Evolutionary conservation across 495 filamentous ascomycete species (phyloP).

Genomic region (Aspergillus nidulans): DNA sequence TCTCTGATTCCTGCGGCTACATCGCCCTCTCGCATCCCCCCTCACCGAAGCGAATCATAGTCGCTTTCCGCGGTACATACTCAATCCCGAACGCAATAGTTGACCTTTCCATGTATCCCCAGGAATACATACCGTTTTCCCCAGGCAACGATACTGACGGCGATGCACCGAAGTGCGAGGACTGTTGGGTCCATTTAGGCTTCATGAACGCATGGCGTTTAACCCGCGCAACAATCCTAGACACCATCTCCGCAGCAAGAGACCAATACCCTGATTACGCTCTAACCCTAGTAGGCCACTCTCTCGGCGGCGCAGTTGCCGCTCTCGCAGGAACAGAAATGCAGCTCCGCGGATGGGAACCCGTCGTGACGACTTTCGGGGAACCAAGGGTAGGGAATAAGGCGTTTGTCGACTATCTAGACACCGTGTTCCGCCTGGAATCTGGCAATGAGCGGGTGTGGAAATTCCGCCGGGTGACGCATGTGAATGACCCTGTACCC

Average conservation of each 20-base stretch:
- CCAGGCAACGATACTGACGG: constrained; percentile 25
- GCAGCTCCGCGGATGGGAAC: constrained; percentile 60
- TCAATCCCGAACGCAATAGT: constrained; percentile 84
- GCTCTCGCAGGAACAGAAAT: constrained; percentile 80
- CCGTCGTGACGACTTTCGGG: constrained; percentile 84
- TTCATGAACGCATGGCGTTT: constrained; percentile 81
- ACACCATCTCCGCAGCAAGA: constrained; percentile 50
- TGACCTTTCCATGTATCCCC: constrained; percentile 82
- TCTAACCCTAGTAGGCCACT: constrained; percentile 81
- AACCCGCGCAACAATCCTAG: constrained; percentile 60
- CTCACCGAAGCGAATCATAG: constrained; percentile 59
- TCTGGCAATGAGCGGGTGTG: constrained; percentile 20
- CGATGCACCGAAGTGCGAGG: constrained; percentile 48
- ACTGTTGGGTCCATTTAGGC: constrained; percentile 89
- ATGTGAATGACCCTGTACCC: constrained; percentile 82
- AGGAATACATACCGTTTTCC: constrained; percentile 83
- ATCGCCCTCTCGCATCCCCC: constrained; percentile 75
- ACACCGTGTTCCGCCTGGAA: constrained; percentile 56
- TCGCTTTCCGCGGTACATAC: constrained; percentile 96
- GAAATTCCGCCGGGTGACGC: constrained; percentile 76
- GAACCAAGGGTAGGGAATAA: constrained; percentile 83
- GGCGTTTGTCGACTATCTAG: constrained; percentile 62
- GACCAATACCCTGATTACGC: constrained; percentile 63
- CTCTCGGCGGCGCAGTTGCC: constrained; percentile 88
- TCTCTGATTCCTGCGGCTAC: constrained; percentile 92